Evolutionary conservation across 345 rosid species (phyloP).

Genomic region (Syzygium aromaticum): DNA sequence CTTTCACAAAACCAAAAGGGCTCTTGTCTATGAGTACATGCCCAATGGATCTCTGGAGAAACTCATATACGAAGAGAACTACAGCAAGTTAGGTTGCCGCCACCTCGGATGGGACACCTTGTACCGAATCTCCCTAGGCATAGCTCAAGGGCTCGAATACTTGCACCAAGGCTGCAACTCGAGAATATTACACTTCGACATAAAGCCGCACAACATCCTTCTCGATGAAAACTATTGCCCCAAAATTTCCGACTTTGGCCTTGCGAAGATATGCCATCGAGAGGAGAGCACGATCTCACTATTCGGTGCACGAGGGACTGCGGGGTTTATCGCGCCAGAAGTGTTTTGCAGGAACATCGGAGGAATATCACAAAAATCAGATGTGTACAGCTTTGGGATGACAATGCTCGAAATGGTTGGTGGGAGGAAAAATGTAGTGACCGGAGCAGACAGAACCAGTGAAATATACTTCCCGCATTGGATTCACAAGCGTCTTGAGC

Average conservation of each 20-base stretch:
- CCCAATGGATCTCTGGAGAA: constrained; percentile 27
- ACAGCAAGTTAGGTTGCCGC: background rate
- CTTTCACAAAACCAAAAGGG: constrained; percentile 5
- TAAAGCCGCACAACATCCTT: constrained; percentile 7
- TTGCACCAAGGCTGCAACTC: background rate
- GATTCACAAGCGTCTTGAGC: too few species aligned
- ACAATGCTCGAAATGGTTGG: too few species aligned
- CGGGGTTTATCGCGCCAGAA: too few species aligned
- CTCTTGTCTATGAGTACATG: constrained; percentile 21
- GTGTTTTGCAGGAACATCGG: too few species aligned
- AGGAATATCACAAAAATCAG: too few species aligned
- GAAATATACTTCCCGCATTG: too few species aligned
- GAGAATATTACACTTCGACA: background rate
- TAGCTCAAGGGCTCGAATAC: background rate
- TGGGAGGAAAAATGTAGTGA: too few species aligned
- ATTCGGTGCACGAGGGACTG: too few species aligned
- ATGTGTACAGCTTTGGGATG: too few species aligned
- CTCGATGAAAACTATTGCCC: constrained; percentile 1
- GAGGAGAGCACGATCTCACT: too few species aligned
- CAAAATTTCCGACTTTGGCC: constrained; percentile 3
- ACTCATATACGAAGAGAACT: background rate
- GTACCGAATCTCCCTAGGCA: constrained; percentile 7
- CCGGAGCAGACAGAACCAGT: too few species aligned
- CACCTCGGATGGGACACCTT: constrained; percentile 8
- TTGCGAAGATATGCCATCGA: background rate